Evolutionary conservation across 176 grass and related monocot genomes (phyloP), one percentile per base, ranked within the genome.

Genomic region (Oryza officinalis): DNA sequence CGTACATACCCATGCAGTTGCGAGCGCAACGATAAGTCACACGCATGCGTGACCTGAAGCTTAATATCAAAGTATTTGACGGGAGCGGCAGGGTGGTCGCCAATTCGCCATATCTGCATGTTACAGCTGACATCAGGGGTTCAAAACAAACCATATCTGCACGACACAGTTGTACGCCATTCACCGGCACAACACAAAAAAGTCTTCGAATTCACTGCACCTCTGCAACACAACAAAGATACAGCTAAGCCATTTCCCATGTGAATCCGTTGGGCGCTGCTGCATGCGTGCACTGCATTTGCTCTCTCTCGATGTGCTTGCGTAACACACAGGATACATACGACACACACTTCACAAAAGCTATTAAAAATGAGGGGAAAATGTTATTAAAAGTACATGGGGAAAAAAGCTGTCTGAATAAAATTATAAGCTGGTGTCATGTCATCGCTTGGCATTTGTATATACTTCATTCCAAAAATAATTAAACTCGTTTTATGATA

Each of bases 211-310:
- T 83, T 79, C 74, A 69, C 84, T 75, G 80, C 69, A 87, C 47
- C 60, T 74, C 47, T 27, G 74, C 88, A 83, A 71, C 75, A 12
- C 17, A 76, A 87, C 88, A 82, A 89, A 8, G 20, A 79, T 50
- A 43, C 80, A 80, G 73, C 79, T 69, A 45, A 45, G 27, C 41
- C 31, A 11, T 38, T 35, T 63, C 25, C 81, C 81, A 66, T 74
- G 41, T 28, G 72, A 71, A 44, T 13, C 75, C 60, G 17, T 64
- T 64, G 11, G 75, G 37, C 40, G 1, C 25, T 20, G 26, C 76
- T 20, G 26, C 76, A 38, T 27, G 27, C 67, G 31, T 44, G 41
- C 73, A 14, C 14, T 54, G 65, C 52, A 27, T 57, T 44, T 44
- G 72, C 12, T 63, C 45, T 66, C 12, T 63, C 45, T 66, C 60